A percentile compares a stretch with the other conserved stretches of the same genome.
These are phyloP conservation scores for Phytophthora ohioensis DNA, from an alignment of 352 stramenopile species.

Conservation along the genomic window DNA sequence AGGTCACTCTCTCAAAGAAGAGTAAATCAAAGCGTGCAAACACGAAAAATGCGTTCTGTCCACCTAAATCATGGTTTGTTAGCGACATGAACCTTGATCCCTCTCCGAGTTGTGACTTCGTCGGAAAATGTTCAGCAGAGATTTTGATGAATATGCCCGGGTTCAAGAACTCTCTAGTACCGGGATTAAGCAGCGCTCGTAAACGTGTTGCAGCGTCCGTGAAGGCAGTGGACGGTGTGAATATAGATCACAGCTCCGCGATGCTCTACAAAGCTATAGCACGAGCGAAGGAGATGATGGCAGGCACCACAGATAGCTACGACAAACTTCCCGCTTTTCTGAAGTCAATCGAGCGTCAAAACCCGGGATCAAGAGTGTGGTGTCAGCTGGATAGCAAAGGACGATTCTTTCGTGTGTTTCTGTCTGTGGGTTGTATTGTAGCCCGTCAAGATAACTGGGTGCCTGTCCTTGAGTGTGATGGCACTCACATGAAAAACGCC, in stretches of 20 bases:
- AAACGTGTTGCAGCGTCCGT: not conserved
- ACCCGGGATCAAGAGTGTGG: not conserved
- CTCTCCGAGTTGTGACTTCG: not conserved
- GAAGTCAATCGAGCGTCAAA: not conserved
- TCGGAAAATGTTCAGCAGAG: not conserved
- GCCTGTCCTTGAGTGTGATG: conserved; percentile 14
- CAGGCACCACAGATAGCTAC: not conserved
- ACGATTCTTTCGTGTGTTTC: conserved; percentile 12
- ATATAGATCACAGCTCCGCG: conserved; percentile 1
- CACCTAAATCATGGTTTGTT: conserved; percentile 6
- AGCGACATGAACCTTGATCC: not conserved
- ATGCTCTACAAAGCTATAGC: conserved; percentile 6
- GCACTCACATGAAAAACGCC: conserved; percentile 11
- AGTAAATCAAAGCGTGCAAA: not conserved
- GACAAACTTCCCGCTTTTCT: conserved; percentile 9
- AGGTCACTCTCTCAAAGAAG: conserved; percentile 8
- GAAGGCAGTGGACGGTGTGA: conserved; percentile 5
- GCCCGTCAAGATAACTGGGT: conserved; percentile 18
- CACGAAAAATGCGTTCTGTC: conserved; percentile 8
- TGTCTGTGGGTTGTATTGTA: not conserved
- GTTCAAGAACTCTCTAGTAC: conserved; percentile 5
- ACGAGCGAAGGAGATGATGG: conserved; percentile 1
- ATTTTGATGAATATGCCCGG: not conserved
- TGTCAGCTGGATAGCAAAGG: conserved; percentile 11
- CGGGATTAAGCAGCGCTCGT: conserved; percentile 6